A percentile compares a stretch with the other conserved stretches of the same genome.
Conservation (phyloP, 2,329 filamentous ascomycete genomes). For the Aspergillus flavus region DNA sequence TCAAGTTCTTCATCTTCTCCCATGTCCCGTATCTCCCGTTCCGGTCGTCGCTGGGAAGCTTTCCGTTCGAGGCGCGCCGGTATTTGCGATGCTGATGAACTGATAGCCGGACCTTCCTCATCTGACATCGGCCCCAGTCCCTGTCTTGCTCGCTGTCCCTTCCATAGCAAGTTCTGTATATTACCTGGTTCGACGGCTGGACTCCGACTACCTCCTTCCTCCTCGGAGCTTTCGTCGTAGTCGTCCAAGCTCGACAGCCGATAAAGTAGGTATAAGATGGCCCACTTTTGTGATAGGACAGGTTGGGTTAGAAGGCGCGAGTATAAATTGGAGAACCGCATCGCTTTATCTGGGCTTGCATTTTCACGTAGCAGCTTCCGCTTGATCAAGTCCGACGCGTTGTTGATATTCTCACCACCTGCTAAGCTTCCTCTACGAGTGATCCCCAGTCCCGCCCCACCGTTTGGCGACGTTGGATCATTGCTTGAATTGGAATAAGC, state of each 20-base stretch:
- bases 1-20: constrained; percentile 22
- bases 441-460: constrained; percentile 19
- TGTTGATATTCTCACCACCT: constrained; percentile 66
- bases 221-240: constrained; percentile 24
- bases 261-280: constrained; percentile 88
- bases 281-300: constrained; percentile 94
- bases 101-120: constrained; percentile 42
- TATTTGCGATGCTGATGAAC: constrained; percentile 44
- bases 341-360: constrained; percentile 71
- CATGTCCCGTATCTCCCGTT: constrained; percentile 23
- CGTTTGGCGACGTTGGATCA: constrained; percentile 19
- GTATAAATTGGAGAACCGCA: constrained; percentile 88
- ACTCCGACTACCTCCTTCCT: constrained; percentile 36
- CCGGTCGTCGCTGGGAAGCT: constrained; percentile 25
- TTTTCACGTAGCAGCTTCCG: constrained; percentile 80
- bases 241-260: constrained; percentile 70
- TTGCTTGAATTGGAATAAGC: constrained; percentile 22
- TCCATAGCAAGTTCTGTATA: constrained; percentile 40
- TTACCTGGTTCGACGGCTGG: constrained; percentile 44
- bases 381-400: constrained; percentile 91
- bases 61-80: constrained; percentile 30
- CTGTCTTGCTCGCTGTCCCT: constrained; percentile 27
- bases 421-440: constrained; percentile 34
- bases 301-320: constrained; percentile 86
- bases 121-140: constrained; percentile 31